phyloP scores from a whole-genome alignment of 257 asterid species.

The Nicotiana obtusifolia region DNA sequence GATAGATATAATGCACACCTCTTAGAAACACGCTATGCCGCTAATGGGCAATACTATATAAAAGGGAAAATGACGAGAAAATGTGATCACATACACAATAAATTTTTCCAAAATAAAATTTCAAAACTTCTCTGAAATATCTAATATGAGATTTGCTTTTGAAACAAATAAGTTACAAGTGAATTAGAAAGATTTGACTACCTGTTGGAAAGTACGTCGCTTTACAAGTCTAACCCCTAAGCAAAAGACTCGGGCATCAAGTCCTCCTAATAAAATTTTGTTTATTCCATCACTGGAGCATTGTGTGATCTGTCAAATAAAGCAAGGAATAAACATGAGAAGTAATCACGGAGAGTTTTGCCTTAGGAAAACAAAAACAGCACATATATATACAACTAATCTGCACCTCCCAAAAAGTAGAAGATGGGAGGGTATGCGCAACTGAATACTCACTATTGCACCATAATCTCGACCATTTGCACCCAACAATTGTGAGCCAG shows the following conservation, averaged over 20 bases:
- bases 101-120: no score
- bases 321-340: conserved; percentile 14
- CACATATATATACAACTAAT: background rate
- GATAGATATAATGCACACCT: no score
- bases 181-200: conserved; percentile 12
- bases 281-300: conserved; percentile 64
- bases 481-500: conserved; percentile 75
- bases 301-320: conserved; percentile 44
- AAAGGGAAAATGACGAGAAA: no score
- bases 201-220: conserved; percentile 67
- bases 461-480: conserved; percentile 76
- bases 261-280: conserved; percentile 52
- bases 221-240: conserved; percentile 69
- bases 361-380: background rate
- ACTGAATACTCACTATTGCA: conserved; percentile 53
- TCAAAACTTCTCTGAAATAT: background rate
- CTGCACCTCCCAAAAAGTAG: background rate
- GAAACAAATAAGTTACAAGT: background rate
- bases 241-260: conserved; percentile 64
- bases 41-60: no score
- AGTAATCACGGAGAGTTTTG: background rate
- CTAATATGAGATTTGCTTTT: background rate
- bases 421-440: conserved; percentile 14
- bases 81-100: no score
- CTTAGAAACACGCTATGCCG: no score